These are phyloP conservation scores for Xylariomycetidae sp. DNA, from an alignment of 2,329 filamentous ascomycete species.

Conservation along the genomic window DNA sequence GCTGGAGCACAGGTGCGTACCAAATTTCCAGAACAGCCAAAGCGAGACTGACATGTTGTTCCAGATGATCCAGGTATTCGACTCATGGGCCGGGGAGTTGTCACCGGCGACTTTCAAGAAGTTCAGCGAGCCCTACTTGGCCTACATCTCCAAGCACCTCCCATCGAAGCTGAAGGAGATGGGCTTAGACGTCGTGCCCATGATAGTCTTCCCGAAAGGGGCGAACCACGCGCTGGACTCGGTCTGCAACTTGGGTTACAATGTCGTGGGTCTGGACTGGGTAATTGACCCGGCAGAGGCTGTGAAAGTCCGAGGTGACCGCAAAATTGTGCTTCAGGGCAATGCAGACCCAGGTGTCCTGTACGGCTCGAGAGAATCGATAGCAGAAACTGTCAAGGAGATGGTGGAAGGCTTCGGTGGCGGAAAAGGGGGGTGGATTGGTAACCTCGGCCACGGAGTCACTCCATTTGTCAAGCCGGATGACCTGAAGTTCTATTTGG, in stretches of 20 bases:
- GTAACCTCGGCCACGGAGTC: slow-evolving; percentile 93
- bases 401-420: slow-evolving; percentile 82
- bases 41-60: slow-evolving; percentile 9
- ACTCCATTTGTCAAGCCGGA: slow-evolving; percentile 94
- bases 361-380: slow-evolving; percentile 76
- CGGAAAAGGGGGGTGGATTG: slow-evolving; percentile 86
- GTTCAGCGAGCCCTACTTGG: slow-evolving; percentile 82
- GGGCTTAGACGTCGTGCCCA: slow-evolving; percentile 74
- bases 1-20: slow-evolving; percentile 73
- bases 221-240: slow-evolving; percentile 92
- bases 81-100: slow-evolving; percentile 95
- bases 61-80: slow-evolving; percentile 88
- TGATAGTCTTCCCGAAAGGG: slow-evolving; percentile 98
- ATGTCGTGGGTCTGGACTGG: slow-evolving; percentile 95
- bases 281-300: slow-evolving; percentile 82
- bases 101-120: slow-evolving; percentile 76
- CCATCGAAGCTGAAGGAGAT: slow-evolving; percentile 69
- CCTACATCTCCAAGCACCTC: slow-evolving; percentile 75
- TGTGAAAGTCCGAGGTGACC: slow-evolving; percentile 68
- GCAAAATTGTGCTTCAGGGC: slow-evolving; percentile 76
- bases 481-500: slow-evolving; percentile 86
- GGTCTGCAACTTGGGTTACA: slow-evolving; percentile 81
- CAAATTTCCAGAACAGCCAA: not conserved
- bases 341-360: slow-evolving; percentile 93
- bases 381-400: slow-evolving; percentile 73